Base-by-base conservation (phyloP, 768 basidiomycete species). In the Cystobasidium onofrii region DNA sequence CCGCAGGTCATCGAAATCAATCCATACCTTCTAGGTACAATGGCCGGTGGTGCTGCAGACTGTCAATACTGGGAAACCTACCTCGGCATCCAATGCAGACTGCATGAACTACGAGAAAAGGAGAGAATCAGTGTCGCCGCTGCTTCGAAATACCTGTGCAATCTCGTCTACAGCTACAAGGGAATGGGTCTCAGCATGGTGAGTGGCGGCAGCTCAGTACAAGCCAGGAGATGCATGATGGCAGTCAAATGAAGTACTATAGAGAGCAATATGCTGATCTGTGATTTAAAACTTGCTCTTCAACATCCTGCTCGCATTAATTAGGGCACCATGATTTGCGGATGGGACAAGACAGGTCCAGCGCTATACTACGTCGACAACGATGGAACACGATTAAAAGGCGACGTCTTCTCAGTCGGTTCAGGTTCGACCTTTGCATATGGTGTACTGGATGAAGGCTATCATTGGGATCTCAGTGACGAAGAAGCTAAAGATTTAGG, bases 271-370 rank as follows among this genome's bases (percentile, higher is more conserved):
- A n/a, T n/a, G n/a, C n/a, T n/a, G n/a, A n/a, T n/a, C n/a, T n/a
- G n/a, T n/a, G n/a, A n/a, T 20, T 9, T 50, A 20, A 20, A 7
- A 9, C 18, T 50, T 50, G 46, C n/a, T 50, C 46, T 50, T 7
- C 18, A 7, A 7, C 20, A 20, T 4, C 18, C 46, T 50, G 20
- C 39, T 15, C 27, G 50, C 78, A n/a, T n/a, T n/a, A n/a, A n/a
- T n/a, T n/a, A 94, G 92, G 96, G 96, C 63, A 99, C 96, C 0
- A 99, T 98, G 96, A 94, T 99, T 72, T 97, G 94, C 79, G 96
- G 96, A 31, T 98, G 94, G 93, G 96, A 99, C 83, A 98, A 98
- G 84, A 97, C 94, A 15, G 96, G 94, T 0, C 93, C 94, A 23
- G 87, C 91, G 25, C 84, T 99, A 31, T 98, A 93, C 84, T 98